Base-by-base conservation (phyloP, 2,329 filamentous ascomycete genomes). In the Venturiaceae sp. region DNA sequence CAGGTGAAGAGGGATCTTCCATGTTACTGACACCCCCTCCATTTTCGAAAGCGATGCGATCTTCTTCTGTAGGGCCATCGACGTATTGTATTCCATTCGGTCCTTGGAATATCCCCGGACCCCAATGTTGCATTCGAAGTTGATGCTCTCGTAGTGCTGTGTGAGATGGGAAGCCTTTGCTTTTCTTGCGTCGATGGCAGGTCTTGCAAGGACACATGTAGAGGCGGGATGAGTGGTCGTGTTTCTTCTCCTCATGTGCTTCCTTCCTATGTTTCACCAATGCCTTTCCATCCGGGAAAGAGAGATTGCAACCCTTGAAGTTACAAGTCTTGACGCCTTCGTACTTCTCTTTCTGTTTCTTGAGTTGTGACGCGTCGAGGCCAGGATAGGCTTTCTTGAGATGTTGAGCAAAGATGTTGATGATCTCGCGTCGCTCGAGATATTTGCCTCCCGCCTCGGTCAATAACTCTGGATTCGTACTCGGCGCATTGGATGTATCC, bases 281-380 rank as follows among this genome's bases (percentile, higher is more conserved):
- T 14, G 57, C 55, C 57, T 63, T 64, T n/a, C 59, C 58, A 55
- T 64, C 61, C 11, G 53, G 28, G 46, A 65, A 65, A 14, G 61
- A 55, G 13, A 55, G 61, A 41, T 58, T 54, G 57, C 64, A 65
- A 13, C 64, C 64, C 36, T 63, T 62, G 57, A 60, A 61, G 32
- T 61, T 63, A 58, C 64, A 64, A 2, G 61, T 64, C 36, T 62
- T 63, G 26, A 61, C 60, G 19, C 59, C 62, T 55, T 63, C 63
- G 56, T 65, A 65, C 54, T 62, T 64, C n/a, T 65, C 63, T 60
- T 64, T 61, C 41, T 60, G 58, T 53, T 59, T 63, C 33, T 63
- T 64, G 13, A 65, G 55, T 19, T 58, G 53, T 5, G 37, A 30
- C 16, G 62, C 37, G 52, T 63, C 62, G 33, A 62, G 59, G 3